Base-by-base conservation (phyloP, 2,329 filamentous ascomycete species). In the Diaporthe citri region DNA sequence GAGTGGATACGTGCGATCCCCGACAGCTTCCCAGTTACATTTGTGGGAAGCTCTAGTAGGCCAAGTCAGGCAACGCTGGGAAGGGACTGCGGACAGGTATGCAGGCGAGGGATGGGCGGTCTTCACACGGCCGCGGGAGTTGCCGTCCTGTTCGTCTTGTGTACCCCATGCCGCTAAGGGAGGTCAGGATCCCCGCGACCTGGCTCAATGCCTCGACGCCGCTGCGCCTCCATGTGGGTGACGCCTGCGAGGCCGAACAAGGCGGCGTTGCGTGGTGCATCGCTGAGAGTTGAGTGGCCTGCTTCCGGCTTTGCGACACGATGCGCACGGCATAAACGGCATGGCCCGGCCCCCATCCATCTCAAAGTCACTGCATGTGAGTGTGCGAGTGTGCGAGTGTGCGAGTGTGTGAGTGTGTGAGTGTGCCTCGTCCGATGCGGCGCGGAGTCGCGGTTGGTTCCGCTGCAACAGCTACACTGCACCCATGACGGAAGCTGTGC, bases 71-170 rank as follows among this genome's bases (percentile, higher is more conserved):
- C 25, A 67, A 41, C 48, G 64, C 39, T 31, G 43, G 48, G 51
- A 36, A 55, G 31, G 48, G 71, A 76, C 48, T 31, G 57, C 57
- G 46, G 66, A 62, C 28, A 52, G 43, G 51, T 28, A 55, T 36
- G 46, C 59, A 25, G 41, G 48, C 57, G 48, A 55, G 48, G 73
- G 56, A 72, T 66, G 57, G 46, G 56, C 46, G 43, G 46, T 69
- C 31, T 20, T 59, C 36, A 36, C 72, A 71, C n/a, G 64, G 64
- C 36, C 10, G 39, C 74, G 74, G 74, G 52, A 57, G 57, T 66
- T 62, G 74, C 74, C 74, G 74, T 67, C 73, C 41, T 75, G 73
- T 72, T 72, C 69, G 56, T 72, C 73, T 75, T 36, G 64, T 69
- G 28, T 55, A 46, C 51, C 67, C 57, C 73, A 60, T 46, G 67